phyloP scores from a whole-genome alignment of 306 rosid species.

The Chamaecrista fasciculata region DNA sequence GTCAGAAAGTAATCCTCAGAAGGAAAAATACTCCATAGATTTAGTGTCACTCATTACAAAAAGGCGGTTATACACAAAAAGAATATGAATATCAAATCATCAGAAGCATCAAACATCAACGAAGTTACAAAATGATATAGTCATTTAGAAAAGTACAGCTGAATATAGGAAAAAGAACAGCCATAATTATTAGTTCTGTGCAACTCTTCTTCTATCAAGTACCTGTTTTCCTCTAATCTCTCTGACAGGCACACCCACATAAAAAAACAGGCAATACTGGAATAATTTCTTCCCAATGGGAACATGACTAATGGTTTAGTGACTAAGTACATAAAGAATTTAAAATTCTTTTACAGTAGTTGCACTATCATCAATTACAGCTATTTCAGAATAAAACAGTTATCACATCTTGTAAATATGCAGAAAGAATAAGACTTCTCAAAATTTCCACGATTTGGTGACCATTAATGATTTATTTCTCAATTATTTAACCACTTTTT shows the following conservation, averaged over 20 bases:
- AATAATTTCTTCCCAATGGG: constrained; percentile 14
- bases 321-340: neutral
- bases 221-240: neutral
- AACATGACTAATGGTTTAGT: neutral
- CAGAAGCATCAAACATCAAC: neutral
- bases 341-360: constrained; percentile 13
- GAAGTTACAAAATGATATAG: neutral
- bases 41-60: neutral
- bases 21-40: constrained; percentile 13
- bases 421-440: neutral
- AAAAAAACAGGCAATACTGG: too few species aligned
- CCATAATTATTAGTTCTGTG: constrained; percentile 7
- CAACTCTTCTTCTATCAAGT: neutral
- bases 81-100: neutral
- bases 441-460: neutral
- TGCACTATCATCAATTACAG: constrained; percentile 14
- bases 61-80: constrained; percentile 12
- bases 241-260: neutral
- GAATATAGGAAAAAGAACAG: neutral
- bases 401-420: neutral
- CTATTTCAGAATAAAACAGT: neutral
- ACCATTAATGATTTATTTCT: constrained; percentile 16
- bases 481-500: constrained; percentile 16
- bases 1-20: constrained; percentile 13
- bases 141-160: neutral